A percentile compares a stretch with the other conserved stretches of the same genome.
Evolutionary conservation across 23 red algal genomes (phyloP).

Genomic region (Chondrus crispus): DNA sequence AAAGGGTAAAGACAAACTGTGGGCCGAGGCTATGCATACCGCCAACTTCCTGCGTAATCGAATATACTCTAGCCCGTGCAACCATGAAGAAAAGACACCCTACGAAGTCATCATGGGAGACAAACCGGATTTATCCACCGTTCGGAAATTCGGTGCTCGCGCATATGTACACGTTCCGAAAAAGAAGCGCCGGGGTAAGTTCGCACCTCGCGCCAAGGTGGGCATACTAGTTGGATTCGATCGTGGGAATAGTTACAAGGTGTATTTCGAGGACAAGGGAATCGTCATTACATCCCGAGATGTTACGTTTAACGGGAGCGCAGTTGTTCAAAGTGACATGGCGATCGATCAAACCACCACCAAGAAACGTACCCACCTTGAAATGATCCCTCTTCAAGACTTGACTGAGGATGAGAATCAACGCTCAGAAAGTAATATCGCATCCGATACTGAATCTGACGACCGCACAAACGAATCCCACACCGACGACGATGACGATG

Average conservation of each 20-base stretch:
- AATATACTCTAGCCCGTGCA: not conserved
- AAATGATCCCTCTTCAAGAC: no score
- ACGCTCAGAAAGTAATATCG: no score
- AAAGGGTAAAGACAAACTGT: not conserved
- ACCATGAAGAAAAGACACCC: not conserved
- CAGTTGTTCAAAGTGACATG: no score
- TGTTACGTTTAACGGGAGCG: not conserved
- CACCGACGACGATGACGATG: no score
- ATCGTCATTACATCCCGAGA: not conserved
- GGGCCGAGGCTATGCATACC: not conserved
- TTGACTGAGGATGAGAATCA: no score
- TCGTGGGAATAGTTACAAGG: slow-evolving; percentile 26
- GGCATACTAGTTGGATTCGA: slow-evolving; percentile 4
- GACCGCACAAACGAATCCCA: no score
- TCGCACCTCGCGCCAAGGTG: not conserved
- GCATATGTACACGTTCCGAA: slow-evolving; percentile 36
- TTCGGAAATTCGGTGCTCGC: not conserved
- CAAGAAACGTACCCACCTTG: no score
- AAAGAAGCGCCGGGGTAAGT: not conserved
- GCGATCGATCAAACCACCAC: no score
- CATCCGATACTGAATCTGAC: no score
- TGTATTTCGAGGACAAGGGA: not conserved
- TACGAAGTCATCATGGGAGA: slow-evolving; percentile 11
- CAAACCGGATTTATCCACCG: not conserved
- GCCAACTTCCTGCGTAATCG: not conserved